A percentile compares a stretch with the other conserved stretches of the same genome.
Conservation (phyloP, 495 filamentous ascomycete genomes). For the Pseudomonodictys pantanalensis region DNA sequence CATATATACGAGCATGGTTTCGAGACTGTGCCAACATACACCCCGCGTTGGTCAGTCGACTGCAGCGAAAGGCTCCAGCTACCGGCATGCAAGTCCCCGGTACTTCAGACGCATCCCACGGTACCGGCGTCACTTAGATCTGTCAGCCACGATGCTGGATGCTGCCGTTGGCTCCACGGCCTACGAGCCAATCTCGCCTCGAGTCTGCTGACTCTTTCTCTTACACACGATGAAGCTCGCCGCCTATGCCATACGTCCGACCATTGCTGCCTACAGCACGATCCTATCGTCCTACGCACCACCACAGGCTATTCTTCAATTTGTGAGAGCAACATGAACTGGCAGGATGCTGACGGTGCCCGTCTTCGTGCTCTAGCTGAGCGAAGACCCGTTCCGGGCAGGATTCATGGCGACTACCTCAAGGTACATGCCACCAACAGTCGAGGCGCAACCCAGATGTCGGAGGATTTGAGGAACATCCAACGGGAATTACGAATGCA, state of each 20-base stretch:
- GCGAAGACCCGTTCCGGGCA: too few species aligned
- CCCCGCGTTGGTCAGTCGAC: neutral
- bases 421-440: too few species aligned
- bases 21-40: neutral
- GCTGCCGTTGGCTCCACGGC: neutral
- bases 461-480: too few species aligned
- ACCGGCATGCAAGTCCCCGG: conserved; percentile 1
- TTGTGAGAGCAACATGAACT: neutral
- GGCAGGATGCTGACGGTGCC: neutral
- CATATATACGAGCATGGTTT: neutral
- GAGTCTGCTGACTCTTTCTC: conserved; percentile 7
- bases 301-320: neutral
- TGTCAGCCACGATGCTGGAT: neutral
- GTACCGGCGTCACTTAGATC: conserved; percentile 3
- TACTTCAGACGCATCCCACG: neutral
- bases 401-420: too few species aligned
- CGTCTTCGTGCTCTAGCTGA: too few species aligned
- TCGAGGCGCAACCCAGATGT: too few species aligned
- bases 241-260: neutral
- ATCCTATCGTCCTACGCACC: neutral
- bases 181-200: conserved; percentile 1
- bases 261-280: neutral
- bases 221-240: neutral
- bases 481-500: too few species aligned
- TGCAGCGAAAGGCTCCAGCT: neutral